Conservation (phyloP, 768 basidiomycete genomes). For the Tylopilus sp. region DNA sequence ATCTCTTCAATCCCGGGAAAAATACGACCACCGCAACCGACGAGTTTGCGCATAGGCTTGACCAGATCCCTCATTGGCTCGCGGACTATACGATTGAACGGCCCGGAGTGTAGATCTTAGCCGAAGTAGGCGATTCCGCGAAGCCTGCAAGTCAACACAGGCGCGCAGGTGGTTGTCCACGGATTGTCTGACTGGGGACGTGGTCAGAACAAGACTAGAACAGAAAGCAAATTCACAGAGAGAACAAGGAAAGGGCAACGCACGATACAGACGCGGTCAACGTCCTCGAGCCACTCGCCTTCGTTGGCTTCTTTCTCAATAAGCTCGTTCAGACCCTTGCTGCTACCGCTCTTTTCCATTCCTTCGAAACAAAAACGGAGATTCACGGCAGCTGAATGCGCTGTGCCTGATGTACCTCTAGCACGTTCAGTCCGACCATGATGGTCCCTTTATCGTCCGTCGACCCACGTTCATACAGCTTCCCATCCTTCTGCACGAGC, state of each 20-base stretch:
- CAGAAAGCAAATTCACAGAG: neutral
- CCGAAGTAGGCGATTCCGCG: constrained; percentile 87
- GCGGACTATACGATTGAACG: constrained; percentile 77
- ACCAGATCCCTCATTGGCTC: constrained; percentile 96
- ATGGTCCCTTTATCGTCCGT: constrained; percentile 95
- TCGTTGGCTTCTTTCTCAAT: constrained; percentile 61
- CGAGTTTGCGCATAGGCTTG: constrained; percentile 78
- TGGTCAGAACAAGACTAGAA: neutral
- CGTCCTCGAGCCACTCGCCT: constrained; percentile 69
- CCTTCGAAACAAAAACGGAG: constrained; percentile 91
- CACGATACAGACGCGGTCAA: constrained; percentile 93
- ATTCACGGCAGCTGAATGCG: constrained; percentile 84
- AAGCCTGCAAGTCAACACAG: constrained; percentile 81
- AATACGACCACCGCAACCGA: constrained; percentile 72
- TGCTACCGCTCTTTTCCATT: constrained; percentile 94
- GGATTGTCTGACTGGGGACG: constrained; percentile 76
- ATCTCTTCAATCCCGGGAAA: constrained; percentile 87
- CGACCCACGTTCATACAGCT: constrained; percentile 81
- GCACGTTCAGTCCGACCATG: constrained; percentile 84
- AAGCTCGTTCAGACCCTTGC: constrained; percentile 85
- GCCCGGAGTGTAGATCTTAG: constrained; percentile 87
- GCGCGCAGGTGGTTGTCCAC: constrained; percentile 82
- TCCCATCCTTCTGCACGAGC: constrained; percentile 52
- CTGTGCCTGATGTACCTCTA: constrained; percentile 75
- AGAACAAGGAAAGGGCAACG: constrained; percentile 22